These are phyloP conservation scores for Sporothrix protearum DNA, from an alignment of 2,329 filamentous ascomycete species.

Conservation along the genomic window DNA sequence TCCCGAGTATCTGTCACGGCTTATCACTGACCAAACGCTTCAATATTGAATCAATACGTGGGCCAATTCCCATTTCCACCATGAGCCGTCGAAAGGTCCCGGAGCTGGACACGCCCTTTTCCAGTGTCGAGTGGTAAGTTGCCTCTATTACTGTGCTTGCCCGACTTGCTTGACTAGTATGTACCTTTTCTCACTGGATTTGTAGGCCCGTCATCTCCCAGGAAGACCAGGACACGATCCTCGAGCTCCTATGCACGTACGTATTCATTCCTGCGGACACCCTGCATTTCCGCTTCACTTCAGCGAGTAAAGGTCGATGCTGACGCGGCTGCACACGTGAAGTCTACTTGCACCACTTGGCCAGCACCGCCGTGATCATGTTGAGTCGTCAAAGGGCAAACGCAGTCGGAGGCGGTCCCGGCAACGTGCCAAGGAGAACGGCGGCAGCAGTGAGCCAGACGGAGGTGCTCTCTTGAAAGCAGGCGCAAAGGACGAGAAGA, in stretches of 20 bases:
- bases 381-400: slow-evolving; percentile 59
- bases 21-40: neutral
- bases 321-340: neutral
- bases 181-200: neutral
- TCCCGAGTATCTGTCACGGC: neutral
- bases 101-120: slow-evolving; percentile 64
- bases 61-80: neutral
- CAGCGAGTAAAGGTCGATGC: neutral
- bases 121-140: slow-evolving; percentile 55
- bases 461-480: neutral
- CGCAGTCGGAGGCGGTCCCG: slow-evolving; percentile 45
- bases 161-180: neutral
- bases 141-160: neutral
- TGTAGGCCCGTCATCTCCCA: slow-evolving; percentile 57
- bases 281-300: neutral
- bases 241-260: slow-evolving; percentile 63
- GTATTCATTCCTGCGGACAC: neutral
- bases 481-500: neutral
- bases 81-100: slow-evolving; percentile 58
- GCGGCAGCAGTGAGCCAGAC: slow-evolving; percentile 11
- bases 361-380: slow-evolving; percentile 53
- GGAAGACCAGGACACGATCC: slow-evolving; percentile 59
- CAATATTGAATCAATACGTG: neutral
- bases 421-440: slow-evolving; percentile 33
- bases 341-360: slow-evolving; percentile 64